phyloP scores from a whole-genome alignment of 305 asterid genomes.

The Fraxinus floribunda region DNA sequence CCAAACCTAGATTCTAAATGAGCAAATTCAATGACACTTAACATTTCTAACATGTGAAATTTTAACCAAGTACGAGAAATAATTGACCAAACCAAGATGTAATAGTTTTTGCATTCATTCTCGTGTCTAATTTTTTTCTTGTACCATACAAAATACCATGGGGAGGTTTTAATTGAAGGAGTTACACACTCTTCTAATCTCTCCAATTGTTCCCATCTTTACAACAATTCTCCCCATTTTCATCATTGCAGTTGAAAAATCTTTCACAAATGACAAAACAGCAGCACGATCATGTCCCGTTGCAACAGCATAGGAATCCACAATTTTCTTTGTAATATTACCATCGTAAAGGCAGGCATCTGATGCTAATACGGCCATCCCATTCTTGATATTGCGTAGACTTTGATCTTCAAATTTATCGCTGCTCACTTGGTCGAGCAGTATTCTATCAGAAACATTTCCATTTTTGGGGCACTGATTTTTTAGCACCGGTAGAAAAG shows the following conservation, averaged over 20 bases:
- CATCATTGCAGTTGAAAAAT: constrained; percentile 22
- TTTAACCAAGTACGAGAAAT: no score
- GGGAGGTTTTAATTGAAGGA: constrained; percentile 23
- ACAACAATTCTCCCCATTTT: constrained; percentile 9
- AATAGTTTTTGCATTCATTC: background rate
- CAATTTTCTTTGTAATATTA: constrained; percentile 11
- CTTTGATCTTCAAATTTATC: constrained; percentile 29
- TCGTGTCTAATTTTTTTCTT: background rate
- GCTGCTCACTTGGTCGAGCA: constrained; percentile 19
- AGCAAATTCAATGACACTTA: background rate
- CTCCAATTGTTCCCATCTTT: constrained; percentile 31
- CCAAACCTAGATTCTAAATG: background rate
- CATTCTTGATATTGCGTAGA: constrained; percentile 26
- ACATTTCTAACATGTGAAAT: background rate
- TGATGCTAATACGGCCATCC: constrained; percentile 30
- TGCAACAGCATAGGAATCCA: constrained; percentile 25
- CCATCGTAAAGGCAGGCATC: constrained; percentile 38
- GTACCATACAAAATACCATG: background rate
- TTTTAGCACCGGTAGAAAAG: constrained; percentile 18
- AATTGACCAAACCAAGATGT: background rate
- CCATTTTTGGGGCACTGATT: constrained; percentile 29
- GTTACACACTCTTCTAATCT: constrained; percentile 27
- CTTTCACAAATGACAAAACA: background rate
- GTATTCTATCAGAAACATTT: constrained; percentile 19
- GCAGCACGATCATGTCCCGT: background rate